A percentile compares a stretch with the other conserved stretches of the same genome.
phyloP scores from a whole-genome alignment of 2,329 filamentous ascomycete genomes.

The Ophiostoma sp. region DNA sequence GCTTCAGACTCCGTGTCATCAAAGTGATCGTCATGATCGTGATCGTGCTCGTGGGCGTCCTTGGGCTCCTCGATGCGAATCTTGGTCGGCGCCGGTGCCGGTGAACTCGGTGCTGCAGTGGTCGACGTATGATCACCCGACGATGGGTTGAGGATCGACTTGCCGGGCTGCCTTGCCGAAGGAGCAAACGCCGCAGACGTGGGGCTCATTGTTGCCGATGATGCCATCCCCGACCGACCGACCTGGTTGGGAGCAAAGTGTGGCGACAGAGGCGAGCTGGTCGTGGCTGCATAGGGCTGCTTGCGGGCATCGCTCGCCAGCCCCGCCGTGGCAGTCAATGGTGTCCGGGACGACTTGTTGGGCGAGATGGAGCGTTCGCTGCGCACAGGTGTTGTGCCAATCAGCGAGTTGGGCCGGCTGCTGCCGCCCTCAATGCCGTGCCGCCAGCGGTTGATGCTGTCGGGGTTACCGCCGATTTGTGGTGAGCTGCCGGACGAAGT shows the following conservation, averaged over 20 bases:
- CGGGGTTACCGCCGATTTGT: constrained; percentile 47
- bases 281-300: constrained; percentile 42
- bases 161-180: background rate
- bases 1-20: background rate
- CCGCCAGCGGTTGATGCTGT: constrained; percentile 86
- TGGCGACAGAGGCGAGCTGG: constrained; percentile 27
- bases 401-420: constrained; percentile 41
- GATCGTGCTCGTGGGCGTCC: background rate
- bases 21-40: background rate
- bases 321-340: constrained; percentile 41
- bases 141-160: background rate
- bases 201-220: background rate
- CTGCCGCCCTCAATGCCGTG: constrained; percentile 57
- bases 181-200: background rate
- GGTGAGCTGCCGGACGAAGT: background rate
- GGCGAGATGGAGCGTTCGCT: constrained; percentile 60
- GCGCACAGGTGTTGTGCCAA: constrained; percentile 39
- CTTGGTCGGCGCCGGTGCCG: background rate
- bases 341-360: constrained; percentile 44
- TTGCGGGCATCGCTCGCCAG: constrained; percentile 50
- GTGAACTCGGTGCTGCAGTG: background rate
- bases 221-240: constrained; percentile 39
- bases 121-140: background rate
- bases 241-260: constrained; percentile 17
- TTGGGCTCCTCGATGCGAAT: background rate